A percentile compares a stretch with the other conserved stretches of the same genome.
These are phyloP conservation scores for Talaromyces borbonicus DNA, from an alignment of 495 filamentous ascomycete species.

Conservation along the genomic window DNA sequence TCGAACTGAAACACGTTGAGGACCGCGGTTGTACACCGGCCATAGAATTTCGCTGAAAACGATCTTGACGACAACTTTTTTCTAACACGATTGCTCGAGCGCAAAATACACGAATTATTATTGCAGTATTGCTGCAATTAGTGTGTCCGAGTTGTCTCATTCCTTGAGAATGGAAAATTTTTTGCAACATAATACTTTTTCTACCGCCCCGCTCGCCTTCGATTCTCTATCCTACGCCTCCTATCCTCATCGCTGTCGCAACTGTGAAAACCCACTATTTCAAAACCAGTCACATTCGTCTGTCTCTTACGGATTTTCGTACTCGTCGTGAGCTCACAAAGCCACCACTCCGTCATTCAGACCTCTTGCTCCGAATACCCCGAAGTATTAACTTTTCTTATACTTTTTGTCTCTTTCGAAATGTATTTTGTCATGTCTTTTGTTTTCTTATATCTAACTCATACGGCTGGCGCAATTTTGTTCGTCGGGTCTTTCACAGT, in stretches of 20 bases:
- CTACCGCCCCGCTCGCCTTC: too few relatives aligned
- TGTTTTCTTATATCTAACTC: background rate
- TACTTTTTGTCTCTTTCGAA: background rate
- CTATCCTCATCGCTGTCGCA: too few relatives aligned
- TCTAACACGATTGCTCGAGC: background rate
- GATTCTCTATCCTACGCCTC: too few relatives aligned
- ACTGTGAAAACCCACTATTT: too few relatives aligned
- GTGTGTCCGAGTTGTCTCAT: background rate
- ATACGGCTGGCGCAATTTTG: background rate
- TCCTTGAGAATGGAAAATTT: too few relatives aligned
- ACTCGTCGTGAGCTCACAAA: too few relatives aligned
- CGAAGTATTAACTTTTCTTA: background rate
- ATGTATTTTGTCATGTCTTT: conserved; percentile 1
- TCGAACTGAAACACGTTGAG: conserved; percentile 79
- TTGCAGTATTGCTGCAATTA: background rate
- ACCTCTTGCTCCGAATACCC: background rate
- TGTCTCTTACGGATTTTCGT: too few relatives aligned
- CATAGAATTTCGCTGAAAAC: conserved; percentile 79
- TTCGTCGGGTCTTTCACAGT: background rate
- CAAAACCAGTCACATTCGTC: too few relatives aligned
- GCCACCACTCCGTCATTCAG: too few relatives aligned
- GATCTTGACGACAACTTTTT: background rate
- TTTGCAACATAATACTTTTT: too few relatives aligned
- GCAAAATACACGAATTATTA: background rate
- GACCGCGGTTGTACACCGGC: conserved; percentile 79